Evolutionary conservation across 192 early-diverging fungal species (phyloP), one percentile per base, ranked within the genome.

Genomic region (Linnemannia elongata): DNA sequence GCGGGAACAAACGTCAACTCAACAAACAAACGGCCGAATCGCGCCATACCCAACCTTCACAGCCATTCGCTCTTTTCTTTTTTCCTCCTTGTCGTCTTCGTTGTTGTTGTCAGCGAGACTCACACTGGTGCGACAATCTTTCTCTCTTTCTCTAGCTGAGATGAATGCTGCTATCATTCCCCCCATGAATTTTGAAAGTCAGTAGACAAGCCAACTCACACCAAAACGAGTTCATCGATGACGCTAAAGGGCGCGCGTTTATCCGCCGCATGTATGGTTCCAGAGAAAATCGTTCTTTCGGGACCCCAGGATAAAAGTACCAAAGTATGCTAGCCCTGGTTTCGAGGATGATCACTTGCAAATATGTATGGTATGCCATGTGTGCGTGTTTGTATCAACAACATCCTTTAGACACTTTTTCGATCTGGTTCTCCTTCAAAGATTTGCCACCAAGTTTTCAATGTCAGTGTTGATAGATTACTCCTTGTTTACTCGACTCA

Each of bases 21-120:
- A 22, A 22, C 54, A 66, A 63, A 66, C 60, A 66, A 66, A 66
- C 60, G 60, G 60, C 60, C 60, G 60, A 66, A 66, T 66, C 60
- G 60, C 60, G 60, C 60, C 60, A 66, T 66, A 15, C 8, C 13
- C 30, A 24, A 22, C 8, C 12, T 13, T 1, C 55, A 33, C 10
- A 66, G 8, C 27, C 60, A 66, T 33, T 66, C 60, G 60, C 60
- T 66, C 60, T 66, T 27, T 60, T n/a, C n/a, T n/a, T n/a, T n/a
- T n/a, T n/a, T n/a, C n/a, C n/a, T n/a, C n/a, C n/a, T n/a, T n/a
- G n/a, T n/a, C n/a, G n/a, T n/a, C n/a, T 27, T 52, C 17, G 49
- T 18, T 52, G 49, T 52, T 17, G 49, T 22, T 22, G 49, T 52
- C 49, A 52, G 17, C 20, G 49, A 52, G 49, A 52, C 49, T 22